Conservation (phyloP, 768 basidiomycete genomes). For the Mycena rosella region DNA sequence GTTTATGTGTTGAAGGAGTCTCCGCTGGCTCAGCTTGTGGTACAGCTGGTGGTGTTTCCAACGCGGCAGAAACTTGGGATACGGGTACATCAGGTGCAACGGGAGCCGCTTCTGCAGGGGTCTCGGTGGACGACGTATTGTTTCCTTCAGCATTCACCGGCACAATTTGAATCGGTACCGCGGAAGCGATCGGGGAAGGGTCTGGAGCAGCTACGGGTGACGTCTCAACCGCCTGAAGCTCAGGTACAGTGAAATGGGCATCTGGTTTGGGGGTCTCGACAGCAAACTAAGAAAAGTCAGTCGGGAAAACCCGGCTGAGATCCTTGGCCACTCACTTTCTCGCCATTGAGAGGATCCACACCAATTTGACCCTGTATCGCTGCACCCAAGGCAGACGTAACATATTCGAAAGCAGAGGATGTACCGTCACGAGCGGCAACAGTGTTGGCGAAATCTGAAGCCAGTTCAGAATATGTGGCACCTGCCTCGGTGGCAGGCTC, state of each 20-base stretch:
- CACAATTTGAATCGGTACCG: slow-evolving; percentile 52
- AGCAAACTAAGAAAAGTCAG: slow-evolving; percentile 29
- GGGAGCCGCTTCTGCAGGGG: neutral
- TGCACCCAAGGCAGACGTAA: slow-evolving; percentile 55
- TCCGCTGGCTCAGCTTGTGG: neutral
- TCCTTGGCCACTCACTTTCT: slow-evolving; percentile 49
- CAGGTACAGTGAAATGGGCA: slow-evolving; percentile 22
- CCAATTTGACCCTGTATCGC: slow-evolving; percentile 54
- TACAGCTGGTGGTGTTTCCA: neutral
- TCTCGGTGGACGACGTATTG: slow-evolving; percentile 39
- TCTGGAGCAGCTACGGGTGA: slow-evolving; percentile 18
- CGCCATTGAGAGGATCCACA: slow-evolving; percentile 54
- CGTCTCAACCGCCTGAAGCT: slow-evolving; percentile 10
- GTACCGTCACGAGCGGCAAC: slow-evolving; percentile 55
- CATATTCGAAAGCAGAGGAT: slow-evolving; percentile 52
- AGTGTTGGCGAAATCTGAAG: slow-evolving; percentile 53
- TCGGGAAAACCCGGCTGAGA: neutral
- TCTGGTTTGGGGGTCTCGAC: slow-evolving; percentile 36
- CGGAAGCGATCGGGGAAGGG: slow-evolving; percentile 44
- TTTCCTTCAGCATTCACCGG: slow-evolving; percentile 58
- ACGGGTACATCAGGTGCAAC: neutral
- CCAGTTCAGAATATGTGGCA: slow-evolving; percentile 46
- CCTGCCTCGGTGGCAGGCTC: slow-evolving; percentile 30
- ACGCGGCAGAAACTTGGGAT: neutral
- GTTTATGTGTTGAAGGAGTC: slow-evolving; percentile 40